Evolutionary conservation across 768 basidiomycete species (phyloP), one percentile per base, ranked within the genome.

Genomic region (Boletus rubropictus): DNA sequence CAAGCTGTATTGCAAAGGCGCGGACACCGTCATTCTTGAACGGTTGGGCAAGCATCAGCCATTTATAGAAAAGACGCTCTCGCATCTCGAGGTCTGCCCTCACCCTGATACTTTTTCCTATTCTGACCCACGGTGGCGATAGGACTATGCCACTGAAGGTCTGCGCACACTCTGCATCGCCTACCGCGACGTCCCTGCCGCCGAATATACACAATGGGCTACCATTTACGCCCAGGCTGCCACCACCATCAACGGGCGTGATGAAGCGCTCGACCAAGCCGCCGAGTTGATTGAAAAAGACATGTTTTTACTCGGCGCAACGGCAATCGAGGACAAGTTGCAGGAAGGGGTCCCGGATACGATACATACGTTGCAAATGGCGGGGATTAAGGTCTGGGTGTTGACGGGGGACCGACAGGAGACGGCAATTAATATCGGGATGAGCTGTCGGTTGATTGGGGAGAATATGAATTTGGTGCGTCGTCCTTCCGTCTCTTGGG

Each of bases 381-480:
- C 96, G 31, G 96, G 96, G 3, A 96, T 99, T 69, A 99, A 98
- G 84, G 84, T 99, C 15, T 99, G 96, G 96, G 94, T 99, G 7
- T 71, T 99, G 42, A 99, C 96, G 2, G 96, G 96, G 1, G 96
- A 99, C 66, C 75, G 96, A 54, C 96, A 99, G 70, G 96, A 99
- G 68, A 99, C 96, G 1, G 96, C 96, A 14, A 97, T 99, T 68
- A 99, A 99, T 60, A 98, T 99, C 53, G 96, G 96, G 43, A 84
- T 98, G 78, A 95, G 93, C 2, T 98, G 96, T 71, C 80, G 92
- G 52, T 68, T 99, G 58, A 98, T 99, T 42, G 91, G 92, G 5
- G 96, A 99, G 69, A 93, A 90, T 8, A 99, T 98, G 96, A 97
- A 97, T 63, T 57, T 99, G 73, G 95, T 42, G 10, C 22, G 42